Evolutionary conservation across 495 filamentous ascomycete genomes (phyloP).

Genomic region (Podospora pseudopauciseta): DNA sequence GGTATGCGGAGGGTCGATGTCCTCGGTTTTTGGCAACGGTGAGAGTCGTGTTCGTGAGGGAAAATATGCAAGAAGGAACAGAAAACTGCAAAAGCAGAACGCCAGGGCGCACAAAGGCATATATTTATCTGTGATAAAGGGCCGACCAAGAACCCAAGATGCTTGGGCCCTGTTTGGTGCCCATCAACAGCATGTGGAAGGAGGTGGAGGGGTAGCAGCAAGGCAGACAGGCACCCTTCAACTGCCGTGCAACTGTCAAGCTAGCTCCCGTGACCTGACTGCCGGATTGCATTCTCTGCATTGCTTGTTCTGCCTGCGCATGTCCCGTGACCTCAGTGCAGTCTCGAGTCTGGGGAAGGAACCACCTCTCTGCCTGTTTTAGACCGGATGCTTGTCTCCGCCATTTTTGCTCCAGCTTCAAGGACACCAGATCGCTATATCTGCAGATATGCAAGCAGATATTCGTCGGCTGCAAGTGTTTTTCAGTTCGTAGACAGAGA

Average conservation of each 20-base stretch:
- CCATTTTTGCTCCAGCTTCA: neutral
- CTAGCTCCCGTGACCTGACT: too few species aligned
- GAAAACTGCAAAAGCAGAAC: neutral
- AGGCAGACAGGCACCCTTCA: too few species aligned
- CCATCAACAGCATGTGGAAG: neutral
- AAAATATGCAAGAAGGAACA: neutral
- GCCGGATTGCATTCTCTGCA: too few species aligned
- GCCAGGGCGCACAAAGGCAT: neutral
- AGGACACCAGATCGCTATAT: too few species aligned
- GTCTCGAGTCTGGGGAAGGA: neutral
- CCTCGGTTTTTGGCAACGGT: neutral
- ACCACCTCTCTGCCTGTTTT: neutral
- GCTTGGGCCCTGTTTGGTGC: neutral
- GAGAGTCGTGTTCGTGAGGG: neutral
- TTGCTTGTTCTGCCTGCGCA: too few species aligned
- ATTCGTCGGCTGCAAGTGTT: too few species aligned
- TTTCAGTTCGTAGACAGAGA: too few species aligned
- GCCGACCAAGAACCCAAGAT: constrained; percentile 2
- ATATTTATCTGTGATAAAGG: neutral
- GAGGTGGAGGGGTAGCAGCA: too few species aligned
- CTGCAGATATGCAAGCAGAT: too few species aligned
- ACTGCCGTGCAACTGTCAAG: too few species aligned
- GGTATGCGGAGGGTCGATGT: neutral
- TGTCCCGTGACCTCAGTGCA: neutral
- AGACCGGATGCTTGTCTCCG: neutral